phyloP scores from a whole-genome alignment of 78 protist genomes.

The Bodo saltans region DNA sequence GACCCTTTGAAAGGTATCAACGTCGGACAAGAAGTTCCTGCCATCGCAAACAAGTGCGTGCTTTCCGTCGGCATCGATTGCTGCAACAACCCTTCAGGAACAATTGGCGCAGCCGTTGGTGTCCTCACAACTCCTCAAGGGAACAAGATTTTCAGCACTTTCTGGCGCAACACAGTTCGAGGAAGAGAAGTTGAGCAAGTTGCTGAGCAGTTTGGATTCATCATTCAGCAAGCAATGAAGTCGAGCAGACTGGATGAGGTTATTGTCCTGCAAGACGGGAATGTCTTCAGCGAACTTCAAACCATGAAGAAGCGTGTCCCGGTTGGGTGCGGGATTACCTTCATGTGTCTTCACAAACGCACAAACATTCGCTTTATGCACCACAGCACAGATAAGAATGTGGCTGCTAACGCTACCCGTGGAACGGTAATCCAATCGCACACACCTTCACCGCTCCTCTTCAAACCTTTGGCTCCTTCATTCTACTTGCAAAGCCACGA shows the following conservation, averaged over 20 bases:
- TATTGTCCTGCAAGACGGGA: background rate
- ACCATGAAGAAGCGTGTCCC: background rate
- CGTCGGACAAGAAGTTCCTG: background rate
- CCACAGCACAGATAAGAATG: background rate
- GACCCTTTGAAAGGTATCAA: background rate
- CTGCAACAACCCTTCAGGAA: background rate
- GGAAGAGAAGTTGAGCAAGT: background rate
- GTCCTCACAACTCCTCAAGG: background rate
- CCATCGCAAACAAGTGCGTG: background rate
- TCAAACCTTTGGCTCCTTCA: background rate
- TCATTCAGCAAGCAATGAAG: background rate
- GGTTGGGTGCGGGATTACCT: background rate
- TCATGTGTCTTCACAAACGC: background rate
- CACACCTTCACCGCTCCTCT: no score
- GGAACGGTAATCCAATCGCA: background rate
- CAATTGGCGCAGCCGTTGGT: background rate
- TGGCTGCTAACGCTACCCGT: background rate
- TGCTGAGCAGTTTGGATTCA: background rate
- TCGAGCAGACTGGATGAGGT: background rate
- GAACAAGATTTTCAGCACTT: background rate
- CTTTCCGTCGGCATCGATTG: background rate
- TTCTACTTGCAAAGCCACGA: background rate
- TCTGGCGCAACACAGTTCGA: background rate
- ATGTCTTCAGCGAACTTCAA: background rate
- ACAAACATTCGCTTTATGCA: background rate